These are phyloP conservation scores for Termitomyces sp. DNA, from an alignment of 768 basidiomycete genomes.

Conservation along the genomic window DNA sequence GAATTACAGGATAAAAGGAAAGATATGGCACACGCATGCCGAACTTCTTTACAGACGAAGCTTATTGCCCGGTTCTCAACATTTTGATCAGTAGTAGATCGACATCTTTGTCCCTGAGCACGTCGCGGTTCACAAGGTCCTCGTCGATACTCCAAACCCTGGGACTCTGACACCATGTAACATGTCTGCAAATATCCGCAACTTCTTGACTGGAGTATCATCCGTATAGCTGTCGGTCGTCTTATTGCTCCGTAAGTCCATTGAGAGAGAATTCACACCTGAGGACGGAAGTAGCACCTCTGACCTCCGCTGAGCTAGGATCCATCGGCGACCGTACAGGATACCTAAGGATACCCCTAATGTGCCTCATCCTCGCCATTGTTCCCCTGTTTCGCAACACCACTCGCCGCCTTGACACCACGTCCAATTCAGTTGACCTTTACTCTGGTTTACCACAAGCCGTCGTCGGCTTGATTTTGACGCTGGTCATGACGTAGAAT, in stretches of 20 bases:
- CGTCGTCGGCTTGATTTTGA: neutral
- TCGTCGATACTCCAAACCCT: neutral
- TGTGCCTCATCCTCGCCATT: neutral
- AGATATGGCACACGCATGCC: neutral
- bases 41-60: neutral
- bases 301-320: conserved; percentile 10
- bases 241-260: neutral
- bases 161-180: neutral
- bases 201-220: neutral
- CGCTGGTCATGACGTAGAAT: neutral
- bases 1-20: neutral
- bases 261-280: neutral
- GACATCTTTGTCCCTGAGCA: neutral
- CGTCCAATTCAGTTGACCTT: neutral
- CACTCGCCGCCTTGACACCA: neutral
- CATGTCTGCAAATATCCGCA: neutral
- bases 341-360: neutral
- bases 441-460: neutral
- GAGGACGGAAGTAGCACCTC: neutral
- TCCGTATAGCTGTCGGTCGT: neutral
- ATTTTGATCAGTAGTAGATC: neutral
- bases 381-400: conserved; percentile 3
- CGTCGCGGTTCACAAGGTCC: neutral
- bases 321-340: neutral
- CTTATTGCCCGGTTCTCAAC: neutral